These are phyloP conservation scores for Xylariaceae sp. DNA, from an alignment of 2,329 filamentous ascomycete species.

Conservation along the genomic window DNA sequence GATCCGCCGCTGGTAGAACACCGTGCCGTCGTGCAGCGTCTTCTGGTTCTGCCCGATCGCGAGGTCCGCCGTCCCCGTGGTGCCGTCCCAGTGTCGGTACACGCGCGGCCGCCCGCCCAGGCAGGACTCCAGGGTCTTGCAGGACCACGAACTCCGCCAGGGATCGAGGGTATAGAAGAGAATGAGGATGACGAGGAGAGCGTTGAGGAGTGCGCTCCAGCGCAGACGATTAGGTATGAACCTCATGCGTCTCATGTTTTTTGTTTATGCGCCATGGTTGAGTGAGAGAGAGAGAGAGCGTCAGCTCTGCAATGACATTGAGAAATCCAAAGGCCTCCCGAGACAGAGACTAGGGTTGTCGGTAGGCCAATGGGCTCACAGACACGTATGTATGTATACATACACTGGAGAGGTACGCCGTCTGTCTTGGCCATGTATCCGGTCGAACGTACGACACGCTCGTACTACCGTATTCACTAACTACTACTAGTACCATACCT, in stretches of 20 bases:
- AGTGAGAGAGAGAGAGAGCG: background rate
- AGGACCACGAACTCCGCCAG: constrained; percentile 32
- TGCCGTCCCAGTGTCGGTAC: constrained; percentile 30
- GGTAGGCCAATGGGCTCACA: too few relatives aligned
- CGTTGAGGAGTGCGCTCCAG: constrained; percentile 12
- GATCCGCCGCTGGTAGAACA: constrained; percentile 29
- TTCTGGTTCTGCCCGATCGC: constrained; percentile 24
- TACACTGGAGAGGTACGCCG: too few relatives aligned
- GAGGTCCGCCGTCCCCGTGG: constrained; percentile 17
- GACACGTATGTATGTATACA: too few relatives aligned
- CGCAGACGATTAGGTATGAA: constrained; percentile 18
- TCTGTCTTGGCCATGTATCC: too few relatives aligned
- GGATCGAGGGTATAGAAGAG: constrained; percentile 34
- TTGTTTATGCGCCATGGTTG: constrained; percentile 21
- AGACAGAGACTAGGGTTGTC: too few relatives aligned
- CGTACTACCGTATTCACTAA: too few relatives aligned
- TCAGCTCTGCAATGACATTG: too few relatives aligned
- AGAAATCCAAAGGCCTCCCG: too few relatives aligned
- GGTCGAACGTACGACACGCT: too few relatives aligned
- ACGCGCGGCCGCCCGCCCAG: constrained; percentile 25
- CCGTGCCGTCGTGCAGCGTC: constrained; percentile 30
- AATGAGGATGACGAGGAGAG: constrained; percentile 24
- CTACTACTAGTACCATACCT: too few relatives aligned
- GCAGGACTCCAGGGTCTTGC: constrained; percentile 32
- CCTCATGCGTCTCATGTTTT: constrained; percentile 4